These are phyloP conservation scores for Diatrype stigma DNA, from an alignment of 2,329 filamentous ascomycete species.

Conservation along the genomic window DNA sequence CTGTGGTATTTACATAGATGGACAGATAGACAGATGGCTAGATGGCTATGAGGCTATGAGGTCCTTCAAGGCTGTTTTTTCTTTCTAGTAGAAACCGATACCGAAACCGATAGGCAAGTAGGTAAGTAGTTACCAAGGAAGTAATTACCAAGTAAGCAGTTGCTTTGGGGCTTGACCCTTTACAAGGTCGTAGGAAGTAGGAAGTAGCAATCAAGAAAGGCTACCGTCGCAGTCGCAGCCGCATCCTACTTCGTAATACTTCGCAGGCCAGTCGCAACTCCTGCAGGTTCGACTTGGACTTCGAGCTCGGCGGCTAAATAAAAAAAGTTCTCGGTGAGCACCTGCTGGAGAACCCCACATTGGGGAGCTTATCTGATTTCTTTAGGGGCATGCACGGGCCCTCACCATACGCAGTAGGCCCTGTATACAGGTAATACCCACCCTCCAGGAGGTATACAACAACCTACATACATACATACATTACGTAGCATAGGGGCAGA, in stretches of 20 bases:
- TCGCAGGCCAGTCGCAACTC: not conserved
- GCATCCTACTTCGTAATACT: too few species aligned
- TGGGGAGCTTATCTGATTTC: not conserved
- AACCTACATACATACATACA: too few species aligned
- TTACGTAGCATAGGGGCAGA: too few species aligned
- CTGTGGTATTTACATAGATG: too few species aligned
- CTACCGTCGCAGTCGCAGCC: not conserved
- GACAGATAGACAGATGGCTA: not conserved
- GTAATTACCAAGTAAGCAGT: too few species aligned
- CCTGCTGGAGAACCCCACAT: not conserved
- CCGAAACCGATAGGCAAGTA: too few species aligned
- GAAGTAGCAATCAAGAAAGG: not conserved
- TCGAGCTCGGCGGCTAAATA: not conserved
- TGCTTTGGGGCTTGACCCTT: too few species aligned
- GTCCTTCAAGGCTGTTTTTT: too few species aligned
- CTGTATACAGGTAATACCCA: not conserved
- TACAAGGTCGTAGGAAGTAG: not conserved
- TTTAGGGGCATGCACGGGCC: conserved; percentile 8
- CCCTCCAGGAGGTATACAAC: not conserved
- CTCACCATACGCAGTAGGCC: not conserved
- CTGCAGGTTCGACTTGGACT: not conserved
- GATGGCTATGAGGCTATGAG: too few species aligned
- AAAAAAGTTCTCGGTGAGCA: not conserved
- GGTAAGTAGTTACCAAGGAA: too few species aligned
- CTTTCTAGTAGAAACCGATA: too few species aligned